phyloP scores from a whole-genome alignment of 352 stramenopile genomes.

The Pythium sp. region DNA sequence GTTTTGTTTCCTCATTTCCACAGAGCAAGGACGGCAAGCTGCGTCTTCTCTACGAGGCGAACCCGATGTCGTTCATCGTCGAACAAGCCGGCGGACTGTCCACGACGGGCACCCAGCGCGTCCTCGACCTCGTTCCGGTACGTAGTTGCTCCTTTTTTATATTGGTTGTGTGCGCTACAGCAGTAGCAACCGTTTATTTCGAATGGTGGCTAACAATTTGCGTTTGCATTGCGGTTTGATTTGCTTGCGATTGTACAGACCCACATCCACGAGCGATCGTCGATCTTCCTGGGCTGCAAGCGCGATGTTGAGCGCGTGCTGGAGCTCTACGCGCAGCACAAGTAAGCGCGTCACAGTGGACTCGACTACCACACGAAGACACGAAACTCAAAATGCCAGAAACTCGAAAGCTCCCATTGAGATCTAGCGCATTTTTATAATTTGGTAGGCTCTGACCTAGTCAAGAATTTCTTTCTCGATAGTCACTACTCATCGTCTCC shows the following conservation, averaged over 20 bases:
- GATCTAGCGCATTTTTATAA: background rate
- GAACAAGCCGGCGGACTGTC: slow-evolving; percentile 96
- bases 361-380: background rate
- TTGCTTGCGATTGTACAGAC: slow-evolving; percentile 32
- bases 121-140: slow-evolving; percentile 93
- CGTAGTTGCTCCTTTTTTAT: slow-evolving; percentile 9
- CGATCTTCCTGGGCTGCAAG: slow-evolving; percentile 96
- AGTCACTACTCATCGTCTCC: background rate
- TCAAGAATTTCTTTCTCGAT: background rate
- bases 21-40: slow-evolving; percentile 91
- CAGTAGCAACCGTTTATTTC: background rate
- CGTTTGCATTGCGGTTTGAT: slow-evolving; percentile 8
- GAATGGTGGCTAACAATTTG: slow-evolving; percentile 8
- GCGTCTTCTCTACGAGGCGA: slow-evolving; percentile 98
- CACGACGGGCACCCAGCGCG: slow-evolving; percentile 91
- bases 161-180: background rate
- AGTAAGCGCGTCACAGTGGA: slow-evolving; percentile 23
- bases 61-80: slow-evolving; percentile 99
- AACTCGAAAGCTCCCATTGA: slow-evolving; percentile 2
- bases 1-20: background rate
- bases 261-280: slow-evolving; percentile 96
- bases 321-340: slow-evolving; percentile 67
- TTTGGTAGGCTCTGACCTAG: background rate
- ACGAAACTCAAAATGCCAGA: background rate
- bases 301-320: slow-evolving; percentile 83